Conservation (phyloP, 176 grass and related monocot genomes). For the Oryza rufipogon region DNA sequence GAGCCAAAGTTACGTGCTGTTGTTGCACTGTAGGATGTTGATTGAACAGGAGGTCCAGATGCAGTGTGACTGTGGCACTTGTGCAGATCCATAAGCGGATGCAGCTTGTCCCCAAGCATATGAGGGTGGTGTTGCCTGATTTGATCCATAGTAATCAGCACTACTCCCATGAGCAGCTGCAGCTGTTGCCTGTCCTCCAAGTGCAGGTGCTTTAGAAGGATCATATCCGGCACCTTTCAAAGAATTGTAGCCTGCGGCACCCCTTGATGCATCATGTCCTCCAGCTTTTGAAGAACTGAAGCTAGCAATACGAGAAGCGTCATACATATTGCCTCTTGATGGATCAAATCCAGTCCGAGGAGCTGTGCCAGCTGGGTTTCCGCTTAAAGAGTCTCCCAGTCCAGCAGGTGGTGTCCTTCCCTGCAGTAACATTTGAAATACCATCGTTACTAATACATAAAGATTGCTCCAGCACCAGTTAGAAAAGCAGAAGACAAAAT, state of each 20-base stretch:
- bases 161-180: slow-evolving; percentile 34
- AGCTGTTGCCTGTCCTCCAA: slow-evolving; percentile 39
- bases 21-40: slow-evolving; percentile 40
- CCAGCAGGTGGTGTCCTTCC: slow-evolving; percentile 46
- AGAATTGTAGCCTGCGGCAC: slow-evolving; percentile 44
- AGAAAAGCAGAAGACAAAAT: slow-evolving; percentile 36
- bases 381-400: slow-evolving; percentile 43
- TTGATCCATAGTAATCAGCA: slow-evolving; percentile 54
- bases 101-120: slow-evolving; percentile 57
- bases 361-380: slow-evolving; percentile 52
- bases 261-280: slow-evolving; percentile 55
- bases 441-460: slow-evolving; percentile 6
- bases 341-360: slow-evolving; percentile 54
- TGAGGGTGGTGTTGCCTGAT: slow-evolving; percentile 40
- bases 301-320: slow-evolving; percentile 45
- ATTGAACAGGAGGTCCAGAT: slow-evolving; percentile 34
- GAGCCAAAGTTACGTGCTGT: slow-evolving; percentile 42
- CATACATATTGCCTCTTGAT: slow-evolving; percentile 53
- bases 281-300: slow-evolving; percentile 49
- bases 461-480: slow-evolving; percentile 1
- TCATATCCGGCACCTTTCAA: slow-evolving; percentile 55
- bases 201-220: slow-evolving; percentile 41
- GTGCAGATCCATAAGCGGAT: slow-evolving; percentile 56
- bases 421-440: slow-evolving; percentile 48
- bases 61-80: slow-evolving; percentile 42